Base-by-base conservation (phyloP, 1,284 basidiomycete species). In the Mycosarcoma mackinlayi region DNA sequence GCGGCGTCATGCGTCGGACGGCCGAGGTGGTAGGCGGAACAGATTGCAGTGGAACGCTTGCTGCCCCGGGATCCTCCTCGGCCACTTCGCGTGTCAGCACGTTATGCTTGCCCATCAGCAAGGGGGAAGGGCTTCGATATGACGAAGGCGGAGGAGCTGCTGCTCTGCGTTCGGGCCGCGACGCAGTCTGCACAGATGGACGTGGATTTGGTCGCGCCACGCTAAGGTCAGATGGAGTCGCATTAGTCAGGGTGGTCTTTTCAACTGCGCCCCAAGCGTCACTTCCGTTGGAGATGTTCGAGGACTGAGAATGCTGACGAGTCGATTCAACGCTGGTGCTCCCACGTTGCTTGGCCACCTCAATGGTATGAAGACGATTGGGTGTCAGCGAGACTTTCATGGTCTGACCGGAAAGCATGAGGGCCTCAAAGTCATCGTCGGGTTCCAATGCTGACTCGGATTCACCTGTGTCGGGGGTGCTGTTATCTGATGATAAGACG, bases 361-460 rank as follows among this genome's bases (percentile, higher is more conserved):
- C 76, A 37, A 78, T 78, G 19, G 76, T 75, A 16, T 75, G 74
- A 9, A 79, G 70, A 3, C 76, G 65, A 53, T 79, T 79, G 1
- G 94, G 94, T 25, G 94, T 98, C 62, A 97, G 86, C 45, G 93
- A 95, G 76, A 98, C 90, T 83, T 94, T 77, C 77, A 77, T 77
- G 6, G 75, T 79, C 57, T 76, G 68, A 14, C 66, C 62, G 10
- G 73, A 74, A 40, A 75, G 50, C 61, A 79, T 69, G 39, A 78
- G 59, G 6, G 76, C 74, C 39, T 79, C 77, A 35, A 79, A 79
- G 40, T 79, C 77, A 34, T 75, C 66, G 25, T 70, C 62, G 1
- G 71, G 42, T 23, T 75, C 65, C 51, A 69, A 18, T 4, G 55
- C 54, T 27, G 61, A 51, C 16, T 65, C 52, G 14, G 38, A 19